These are phyloP conservation scores for Acanthochlamys bracteata DNA, from an alignment of 106 monocot species.

Conservation along the genomic window DNA sequence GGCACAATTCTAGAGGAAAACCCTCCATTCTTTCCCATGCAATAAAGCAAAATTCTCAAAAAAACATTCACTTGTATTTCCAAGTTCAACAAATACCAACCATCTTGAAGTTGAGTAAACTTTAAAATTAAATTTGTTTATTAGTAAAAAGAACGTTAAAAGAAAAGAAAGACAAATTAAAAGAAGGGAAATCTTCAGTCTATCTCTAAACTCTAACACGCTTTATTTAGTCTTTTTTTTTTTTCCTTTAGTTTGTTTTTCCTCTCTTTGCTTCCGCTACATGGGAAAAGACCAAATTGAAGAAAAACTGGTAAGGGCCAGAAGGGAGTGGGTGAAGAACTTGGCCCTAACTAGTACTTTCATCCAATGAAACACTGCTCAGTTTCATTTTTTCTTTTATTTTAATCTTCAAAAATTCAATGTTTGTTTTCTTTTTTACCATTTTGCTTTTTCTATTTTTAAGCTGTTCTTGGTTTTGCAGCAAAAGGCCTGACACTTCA, in stretches of 20 bases:
- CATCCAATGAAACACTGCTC: background rate
- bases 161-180: no score
- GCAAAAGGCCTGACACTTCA: background rate
- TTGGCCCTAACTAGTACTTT: background rate
- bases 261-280: background rate
- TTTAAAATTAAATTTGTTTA: background rate
- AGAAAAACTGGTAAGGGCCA: constrained; percentile 20
- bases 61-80: no score
- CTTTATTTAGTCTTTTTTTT: background rate
- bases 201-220: no score
- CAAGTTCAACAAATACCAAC: background rate
- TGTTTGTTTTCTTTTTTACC: background rate
- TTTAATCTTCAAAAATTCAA: background rate
- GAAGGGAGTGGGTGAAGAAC: background rate
- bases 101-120: background rate
- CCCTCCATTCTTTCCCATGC: no score
- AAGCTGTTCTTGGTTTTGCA: constrained; percentile 27
- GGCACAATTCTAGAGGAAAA: no score
- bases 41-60: no score
- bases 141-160: no score
- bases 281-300: constrained; percentile 25
- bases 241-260: constrained; percentile 6
- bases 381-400: background rate
- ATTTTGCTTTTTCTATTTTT: background rate
- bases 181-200: no score